These are phyloP conservation scores for Mariannaea sp. DNA, from an alignment of 2,329 filamentous ascomycete genomes.

Conservation along the genomic window DNA sequence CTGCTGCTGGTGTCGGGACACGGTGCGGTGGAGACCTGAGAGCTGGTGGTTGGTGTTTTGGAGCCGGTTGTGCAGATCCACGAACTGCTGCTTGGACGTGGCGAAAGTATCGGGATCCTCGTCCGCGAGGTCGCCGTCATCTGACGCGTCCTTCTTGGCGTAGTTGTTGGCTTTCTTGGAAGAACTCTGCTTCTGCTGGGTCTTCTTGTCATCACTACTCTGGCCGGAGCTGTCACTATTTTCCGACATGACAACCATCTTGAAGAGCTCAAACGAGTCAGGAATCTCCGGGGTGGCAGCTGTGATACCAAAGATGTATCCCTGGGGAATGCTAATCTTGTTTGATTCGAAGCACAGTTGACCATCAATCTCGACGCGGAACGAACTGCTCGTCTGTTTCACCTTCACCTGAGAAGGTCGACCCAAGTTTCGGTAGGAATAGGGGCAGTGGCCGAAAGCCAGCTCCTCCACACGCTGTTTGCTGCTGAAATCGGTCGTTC, in stretches of 20 bases:
- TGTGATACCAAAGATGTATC: slow-evolving; percentile 85
- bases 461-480: slow-evolving; percentile 80
- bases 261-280: slow-evolving; percentile 93
- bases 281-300: slow-evolving; percentile 89
- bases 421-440: slow-evolving; percentile 89
- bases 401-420: slow-evolving; percentile 80
- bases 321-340: slow-evolving; percentile 76
- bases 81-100: slow-evolving; percentile 68
- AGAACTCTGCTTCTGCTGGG: slow-evolving; percentile 36
- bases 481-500: slow-evolving; percentile 75
- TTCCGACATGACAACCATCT: slow-evolving; percentile 74
- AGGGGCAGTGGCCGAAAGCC: slow-evolving; percentile 91
- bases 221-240: slow-evolving; percentile 39
- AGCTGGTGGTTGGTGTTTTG: slow-evolving; percentile 74
- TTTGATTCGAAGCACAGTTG: slow-evolving; percentile 81
- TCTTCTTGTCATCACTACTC: slow-evolving; percentile 41
- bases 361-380: slow-evolving; percentile 83
- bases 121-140: slow-evolving; percentile 54
- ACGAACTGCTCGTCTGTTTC: slow-evolving; percentile 63
- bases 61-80: slow-evolving; percentile 82
- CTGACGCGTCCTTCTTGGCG: slow-evolving; percentile 36
- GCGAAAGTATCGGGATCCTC: slow-evolving; percentile 52
- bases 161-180: slow-evolving; percentile 40
- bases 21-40: slow-evolving; percentile 62
- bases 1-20: slow-evolving; percentile 55